These are phyloP conservation scores for Paraurostyla sp. DNA, from an alignment of 73 alveolate species.

Conservation along the genomic window DNA sequence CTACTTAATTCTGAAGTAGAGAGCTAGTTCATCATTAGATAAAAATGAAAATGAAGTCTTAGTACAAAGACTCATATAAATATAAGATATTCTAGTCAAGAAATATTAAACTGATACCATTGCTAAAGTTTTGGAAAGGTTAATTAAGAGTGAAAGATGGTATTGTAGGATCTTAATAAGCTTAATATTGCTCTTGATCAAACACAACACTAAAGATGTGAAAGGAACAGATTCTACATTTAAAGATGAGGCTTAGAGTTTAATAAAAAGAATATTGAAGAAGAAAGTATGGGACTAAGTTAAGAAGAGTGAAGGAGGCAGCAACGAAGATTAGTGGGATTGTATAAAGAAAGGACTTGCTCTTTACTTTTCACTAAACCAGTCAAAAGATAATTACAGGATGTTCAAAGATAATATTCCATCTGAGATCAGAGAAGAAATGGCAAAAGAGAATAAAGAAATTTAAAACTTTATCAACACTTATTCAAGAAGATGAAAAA, in stretches of 20 bases:
- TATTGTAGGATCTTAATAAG: conserved; percentile 2
- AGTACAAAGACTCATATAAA: not conserved
- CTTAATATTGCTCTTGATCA: not conserved
- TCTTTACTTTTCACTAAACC: not conserved
- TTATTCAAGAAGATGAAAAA: conserved; percentile 46
- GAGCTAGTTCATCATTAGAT: not conserved
- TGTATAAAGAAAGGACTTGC: not conserved
- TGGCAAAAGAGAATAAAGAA: not conserved
- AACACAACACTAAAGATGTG: not conserved
- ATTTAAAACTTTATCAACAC: not conserved
- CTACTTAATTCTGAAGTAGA: conserved; percentile 34
- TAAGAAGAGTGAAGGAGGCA: not conserved
- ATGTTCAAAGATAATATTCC: conserved; percentile 43
- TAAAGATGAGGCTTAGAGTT: conserved; percentile 1
- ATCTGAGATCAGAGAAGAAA: conserved; percentile 28
- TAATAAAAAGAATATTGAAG: conserved; percentile 35
- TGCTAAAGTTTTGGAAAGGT: conserved; percentile 25
- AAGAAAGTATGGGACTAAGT: conserved; percentile 51
- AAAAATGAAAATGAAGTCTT: not conserved
- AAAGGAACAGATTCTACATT: conserved; percentile 21
- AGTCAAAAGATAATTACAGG: conserved; percentile 18
- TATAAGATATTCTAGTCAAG: not conserved
- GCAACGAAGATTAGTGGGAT: not conserved
- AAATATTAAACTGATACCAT: conserved; percentile 9
- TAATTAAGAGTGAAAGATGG: conserved; percentile 51